Evolutionary conservation across 2,329 filamentous ascomycete genomes (phyloP).

Genomic region (Pseudogymnoascus sp.): DNA sequence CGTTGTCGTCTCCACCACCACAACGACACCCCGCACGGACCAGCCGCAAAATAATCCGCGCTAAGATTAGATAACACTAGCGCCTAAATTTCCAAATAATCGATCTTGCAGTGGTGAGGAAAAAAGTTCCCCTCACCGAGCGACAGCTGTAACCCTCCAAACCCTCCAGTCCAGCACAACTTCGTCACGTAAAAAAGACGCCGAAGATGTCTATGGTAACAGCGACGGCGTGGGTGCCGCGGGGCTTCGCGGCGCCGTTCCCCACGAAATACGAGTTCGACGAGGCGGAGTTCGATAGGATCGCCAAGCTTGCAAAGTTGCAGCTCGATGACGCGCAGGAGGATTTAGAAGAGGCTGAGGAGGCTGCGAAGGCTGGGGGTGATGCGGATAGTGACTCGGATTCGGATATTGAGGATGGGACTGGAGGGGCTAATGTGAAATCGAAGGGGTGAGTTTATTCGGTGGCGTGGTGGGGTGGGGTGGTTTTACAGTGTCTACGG

Average conservation of each 20-base stretch:
- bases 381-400: conserved; percentile 31
- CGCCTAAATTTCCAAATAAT: not conserved
- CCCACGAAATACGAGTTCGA: conserved; percentile 49
- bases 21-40: not conserved
- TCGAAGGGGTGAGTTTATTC: conserved; percentile 33
- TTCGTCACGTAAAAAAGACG: not conserved
- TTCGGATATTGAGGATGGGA: conserved; percentile 21
- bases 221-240: conserved; percentile 49
- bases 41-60: not conserved
- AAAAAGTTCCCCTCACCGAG: conserved; percentile 2
- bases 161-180: not conserved
- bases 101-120: not conserved
- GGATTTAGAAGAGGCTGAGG: conserved; percentile 55
- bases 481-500: not conserved
- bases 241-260: conserved; percentile 49
- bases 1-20: not conserved
- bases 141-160: not conserved
- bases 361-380: conserved; percentile 22
- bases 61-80: conserved; percentile 9
- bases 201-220: conserved; percentile 43
- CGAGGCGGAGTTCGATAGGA: conserved; percentile 49
- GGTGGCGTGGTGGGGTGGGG: not conserved
- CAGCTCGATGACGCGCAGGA: conserved; percentile 83
- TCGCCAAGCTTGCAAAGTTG: conserved; percentile 48
- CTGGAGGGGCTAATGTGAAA: conserved; percentile 23